These are phyloP conservation scores for Neofusicoccum umdonicola DNA, from an alignment of 2,329 filamentous ascomycete genomes.

Conservation along the genomic window DNA sequence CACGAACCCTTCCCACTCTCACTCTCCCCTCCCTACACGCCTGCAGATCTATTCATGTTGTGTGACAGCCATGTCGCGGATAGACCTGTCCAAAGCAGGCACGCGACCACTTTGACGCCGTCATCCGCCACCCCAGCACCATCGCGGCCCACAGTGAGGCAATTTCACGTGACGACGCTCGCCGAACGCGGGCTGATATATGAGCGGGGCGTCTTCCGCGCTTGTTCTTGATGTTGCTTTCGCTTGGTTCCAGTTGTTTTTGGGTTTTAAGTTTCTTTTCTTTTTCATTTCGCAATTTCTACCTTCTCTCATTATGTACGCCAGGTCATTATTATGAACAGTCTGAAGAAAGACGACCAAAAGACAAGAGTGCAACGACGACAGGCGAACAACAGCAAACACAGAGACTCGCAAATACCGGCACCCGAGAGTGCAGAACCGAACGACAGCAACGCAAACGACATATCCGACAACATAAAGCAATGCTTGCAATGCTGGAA, in stretches of 20 bases:
- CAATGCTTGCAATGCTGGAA: neutral
- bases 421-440: neutral
- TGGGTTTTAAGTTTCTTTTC: neutral
- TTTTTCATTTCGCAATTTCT: neutral
- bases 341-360: neutral
- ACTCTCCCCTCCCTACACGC: neutral
- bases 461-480: neutral
- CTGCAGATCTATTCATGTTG: neutral
- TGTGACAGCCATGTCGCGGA: neutral
- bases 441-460: neutral
- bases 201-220: neutral
- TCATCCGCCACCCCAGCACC: neutral
- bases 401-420: neutral
- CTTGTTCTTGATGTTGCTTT: neutral
- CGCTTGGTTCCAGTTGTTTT: too few species aligned
- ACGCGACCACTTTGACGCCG: neutral
- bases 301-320: neutral
- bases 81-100: neutral
- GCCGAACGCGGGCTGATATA: neutral
- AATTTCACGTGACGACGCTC: constrained; percentile 4
- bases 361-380: neutral
- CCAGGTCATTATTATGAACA: neutral
- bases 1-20: neutral
- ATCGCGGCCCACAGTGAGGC: constrained; percentile 9
- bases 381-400: neutral